Evolutionary conservation across 2,329 filamentous ascomycete species (phyloP).

Genomic region (Arachnopeziza araneosa): DNA sequence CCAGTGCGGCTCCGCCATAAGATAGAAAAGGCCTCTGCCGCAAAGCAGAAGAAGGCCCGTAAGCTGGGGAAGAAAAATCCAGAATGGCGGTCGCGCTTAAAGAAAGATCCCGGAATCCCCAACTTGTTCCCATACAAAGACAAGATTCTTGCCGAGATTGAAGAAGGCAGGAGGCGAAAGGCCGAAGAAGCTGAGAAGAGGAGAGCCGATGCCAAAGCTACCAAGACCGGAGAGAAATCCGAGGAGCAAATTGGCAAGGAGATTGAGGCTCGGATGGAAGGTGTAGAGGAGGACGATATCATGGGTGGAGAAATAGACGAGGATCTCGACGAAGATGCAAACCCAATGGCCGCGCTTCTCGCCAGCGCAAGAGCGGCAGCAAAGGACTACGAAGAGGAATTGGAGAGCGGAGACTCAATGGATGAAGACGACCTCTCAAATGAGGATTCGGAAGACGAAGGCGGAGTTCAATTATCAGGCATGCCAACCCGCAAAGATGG

Average conservation of each 20-base stretch:
- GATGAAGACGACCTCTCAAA: constrained; percentile 47
- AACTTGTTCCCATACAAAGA: constrained; percentile 98
- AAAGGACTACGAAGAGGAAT: constrained; percentile 57
- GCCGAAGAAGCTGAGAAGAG: constrained; percentile 69
- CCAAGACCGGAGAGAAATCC: constrained; percentile 52
- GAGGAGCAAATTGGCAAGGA: constrained; percentile 38
- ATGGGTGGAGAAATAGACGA: constrained; percentile 50
- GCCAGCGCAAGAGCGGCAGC: constrained; percentile 78
- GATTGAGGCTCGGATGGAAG: constrained; percentile 39
- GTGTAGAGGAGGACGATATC: constrained; percentile 42
- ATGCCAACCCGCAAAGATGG: constrained; percentile 50
- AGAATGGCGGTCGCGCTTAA: constrained; percentile 89
- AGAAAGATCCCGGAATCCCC: constrained; percentile 97
- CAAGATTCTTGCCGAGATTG: constrained; percentile 87
- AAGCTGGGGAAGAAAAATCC: constrained; percentile 95
- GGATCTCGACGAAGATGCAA: constrained; percentile 60
- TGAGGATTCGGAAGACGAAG: constrained; percentile 40
- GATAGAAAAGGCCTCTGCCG: constrained; percentile 85
- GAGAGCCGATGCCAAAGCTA: constrained; percentile 66
- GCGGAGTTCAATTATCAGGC: constrained; percentile 44
- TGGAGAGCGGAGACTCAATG: constrained; percentile 46
- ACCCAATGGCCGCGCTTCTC: constrained; percentile 88
- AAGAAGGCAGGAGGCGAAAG: constrained; percentile 77
- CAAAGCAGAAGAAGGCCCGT: constrained; percentile 85
- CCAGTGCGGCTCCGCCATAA: constrained; percentile 88